phyloP scores from a whole-genome alignment of 768 basidiomycete genomes.

The Cystobasidium ongulense region DNA sequence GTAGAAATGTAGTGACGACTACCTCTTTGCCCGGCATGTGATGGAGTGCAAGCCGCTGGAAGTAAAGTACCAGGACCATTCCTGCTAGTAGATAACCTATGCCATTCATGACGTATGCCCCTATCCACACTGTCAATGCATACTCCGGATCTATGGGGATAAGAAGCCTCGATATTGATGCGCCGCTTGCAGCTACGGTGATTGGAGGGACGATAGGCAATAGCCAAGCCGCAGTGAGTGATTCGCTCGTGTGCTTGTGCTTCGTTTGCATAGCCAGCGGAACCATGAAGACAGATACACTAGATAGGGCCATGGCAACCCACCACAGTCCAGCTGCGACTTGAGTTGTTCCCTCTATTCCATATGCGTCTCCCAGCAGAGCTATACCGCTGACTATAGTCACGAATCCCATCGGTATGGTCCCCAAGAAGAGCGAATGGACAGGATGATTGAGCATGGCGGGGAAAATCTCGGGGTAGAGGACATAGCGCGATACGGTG shows the following conservation, averaged over 20 bases:
- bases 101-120: constrained; percentile 38
- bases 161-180: constrained; percentile 37
- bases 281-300: constrained; percentile 34
- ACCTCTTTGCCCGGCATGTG: constrained; percentile 39
- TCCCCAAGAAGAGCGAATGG: constrained; percentile 35
- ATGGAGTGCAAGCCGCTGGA: constrained; percentile 39
- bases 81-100: constrained; percentile 37
- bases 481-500: constrained; percentile 36
- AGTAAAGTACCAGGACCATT: constrained; percentile 37
- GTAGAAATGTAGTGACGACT: constrained; percentile 37
- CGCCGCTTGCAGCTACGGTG: constrained; percentile 37
- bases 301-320: constrained; percentile 33
- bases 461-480: constrained; percentile 38
- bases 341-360: constrained; percentile 30
- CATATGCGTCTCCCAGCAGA: constrained; percentile 34
- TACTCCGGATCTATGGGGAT: constrained; percentile 24
- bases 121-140: constrained; percentile 36
- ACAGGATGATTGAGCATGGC: constrained; percentile 40
- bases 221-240: constrained; percentile 41
- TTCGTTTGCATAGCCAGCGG: constrained; percentile 37
- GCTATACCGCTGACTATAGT: constrained; percentile 39
- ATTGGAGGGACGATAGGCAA: constrained; percentile 41
- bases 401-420: constrained; percentile 40
- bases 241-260: constrained; percentile 36
- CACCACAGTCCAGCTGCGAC: constrained; percentile 38